Percentiles rank a stretch among this genome's conserved stretches.
Evolutionary conservation across 495 filamentous ascomycete species (phyloP).

Genomic region (Aspergillus egyptiacus): DNA sequence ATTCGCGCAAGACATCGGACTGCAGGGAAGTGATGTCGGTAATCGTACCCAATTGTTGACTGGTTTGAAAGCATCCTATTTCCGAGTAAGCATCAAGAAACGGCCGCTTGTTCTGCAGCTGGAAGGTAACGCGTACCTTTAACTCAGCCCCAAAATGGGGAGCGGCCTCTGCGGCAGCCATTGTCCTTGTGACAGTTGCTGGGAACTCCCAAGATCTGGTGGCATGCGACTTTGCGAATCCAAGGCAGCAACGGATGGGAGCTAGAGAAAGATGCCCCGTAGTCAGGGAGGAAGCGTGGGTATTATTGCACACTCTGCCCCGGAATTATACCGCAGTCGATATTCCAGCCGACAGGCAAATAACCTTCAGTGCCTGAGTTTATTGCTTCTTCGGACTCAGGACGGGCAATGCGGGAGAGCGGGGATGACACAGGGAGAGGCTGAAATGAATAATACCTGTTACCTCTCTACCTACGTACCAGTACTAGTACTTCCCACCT

Average conservation of each 20-base stretch:
- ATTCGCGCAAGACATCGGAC: slow-evolving; percentile 13
- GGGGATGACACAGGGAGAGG: slow-evolving; percentile 21
- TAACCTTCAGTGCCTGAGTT: slow-evolving; percentile 6
- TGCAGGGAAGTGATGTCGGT: slow-evolving; percentile 10
- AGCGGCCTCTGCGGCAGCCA: slow-evolving; percentile 68
- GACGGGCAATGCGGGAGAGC: slow-evolving; percentile 23
- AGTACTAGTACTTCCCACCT: background rate
- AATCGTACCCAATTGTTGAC: slow-evolving; percentile 78
- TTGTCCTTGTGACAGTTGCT: slow-evolving; percentile 29
- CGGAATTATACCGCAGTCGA: background rate
- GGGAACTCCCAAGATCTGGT: slow-evolving; percentile 9
- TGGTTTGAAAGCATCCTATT: slow-evolving; percentile 90
- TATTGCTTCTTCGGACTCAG: slow-evolving; percentile 10
- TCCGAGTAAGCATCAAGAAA: background rate
- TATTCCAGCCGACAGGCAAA: background rate
- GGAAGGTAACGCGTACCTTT: slow-evolving; percentile 54
- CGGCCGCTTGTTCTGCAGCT: too few relatives aligned
- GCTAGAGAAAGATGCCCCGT: background rate
- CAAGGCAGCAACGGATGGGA: slow-evolving; percentile 1
- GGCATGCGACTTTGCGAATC: slow-evolving; percentile 15
- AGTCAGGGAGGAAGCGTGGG: background rate
- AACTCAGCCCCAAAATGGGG: slow-evolving; percentile 84
- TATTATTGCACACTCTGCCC: background rate
- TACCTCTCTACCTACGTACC: too few relatives aligned
- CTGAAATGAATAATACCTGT: too few relatives aligned